These are phyloP conservation scores for Hansfordia pulvinata DNA, from an alignment of 2,329 filamentous ascomycete species.

Conservation along the genomic window DNA sequence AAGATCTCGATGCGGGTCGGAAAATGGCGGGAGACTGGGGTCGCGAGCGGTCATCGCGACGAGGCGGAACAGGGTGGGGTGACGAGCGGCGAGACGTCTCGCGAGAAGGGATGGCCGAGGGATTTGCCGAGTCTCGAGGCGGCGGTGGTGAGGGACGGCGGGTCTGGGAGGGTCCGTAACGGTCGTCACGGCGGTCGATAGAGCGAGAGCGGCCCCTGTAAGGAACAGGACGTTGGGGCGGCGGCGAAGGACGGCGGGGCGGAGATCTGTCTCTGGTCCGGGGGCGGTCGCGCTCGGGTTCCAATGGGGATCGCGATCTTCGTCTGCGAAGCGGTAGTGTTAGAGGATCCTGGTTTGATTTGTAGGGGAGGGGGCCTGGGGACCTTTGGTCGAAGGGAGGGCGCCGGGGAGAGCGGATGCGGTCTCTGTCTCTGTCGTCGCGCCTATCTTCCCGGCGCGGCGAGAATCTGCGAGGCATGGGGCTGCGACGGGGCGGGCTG, in stretches of 20 bases:
- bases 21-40: slow-evolving; percentile 23
- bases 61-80: slow-evolving; percentile 32
- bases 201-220: slow-evolving; percentile 41
- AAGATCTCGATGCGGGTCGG: slow-evolving; percentile 16
- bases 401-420: slow-evolving; percentile 23
- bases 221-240: slow-evolving; percentile 23
- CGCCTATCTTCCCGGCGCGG: slow-evolving; percentile 23
- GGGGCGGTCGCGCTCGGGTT: slow-evolving; percentile 14
- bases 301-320: slow-evolving; percentile 40
- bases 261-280: slow-evolving; percentile 15
- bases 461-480: slow-evolving; percentile 21
- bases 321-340: slow-evolving; percentile 22
- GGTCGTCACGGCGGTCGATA: slow-evolving; percentile 31
- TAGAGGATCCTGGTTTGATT: slow-evolving; percentile 14
- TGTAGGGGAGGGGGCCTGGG: slow-evolving; percentile 8
- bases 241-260: slow-evolving; percentile 23
- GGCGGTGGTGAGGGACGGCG: slow-evolving; percentile 28
- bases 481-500: slow-evolving; percentile 19
- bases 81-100: slow-evolving; percentile 37
- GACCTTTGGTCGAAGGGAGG: slow-evolving; percentile 19
- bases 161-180: slow-evolving; percentile 22
- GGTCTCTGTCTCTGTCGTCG: slow-evolving; percentile 23
- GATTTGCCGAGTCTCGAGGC: slow-evolving; percentile 31
- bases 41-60: slow-evolving; percentile 31
- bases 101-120: slow-evolving; percentile 35